Base-by-base conservation (phyloP, 495 filamentous ascomycete genomes). In the Umbilicaria muhlenbergii region DNA sequence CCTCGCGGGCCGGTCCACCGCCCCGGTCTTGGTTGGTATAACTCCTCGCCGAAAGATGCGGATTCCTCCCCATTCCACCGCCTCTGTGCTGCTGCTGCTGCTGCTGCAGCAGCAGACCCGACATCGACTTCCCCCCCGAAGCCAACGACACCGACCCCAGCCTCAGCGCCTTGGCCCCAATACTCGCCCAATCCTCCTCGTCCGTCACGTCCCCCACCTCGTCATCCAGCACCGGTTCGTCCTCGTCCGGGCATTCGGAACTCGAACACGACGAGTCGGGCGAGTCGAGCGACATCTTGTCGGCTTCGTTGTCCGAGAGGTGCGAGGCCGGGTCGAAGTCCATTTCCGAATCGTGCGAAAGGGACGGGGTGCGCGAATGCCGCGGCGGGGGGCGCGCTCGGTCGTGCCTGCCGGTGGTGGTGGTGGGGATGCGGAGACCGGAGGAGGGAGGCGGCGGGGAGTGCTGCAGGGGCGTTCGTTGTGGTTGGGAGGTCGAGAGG, bases 261-360 rank as follows among this genome's bases (percentile, higher is more conserved):
- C 80, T 80, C 35, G 83, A 83, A 33, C 75, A 78, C 45, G 80
- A 81, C 32, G 72, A 73, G 39, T 83, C 86, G n/a, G n/a, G n/a
- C n/a, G n/a, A n/a, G 50, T 89, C 85, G 41, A 94, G 70, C 39
- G 88, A 95, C 88, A 95, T 95, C 66, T 86, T 89, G 63, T 96
- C 91, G 34, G 83, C 89, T 57, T 92, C 87, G 51, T 89, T 68
- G 59, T 91, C 83, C 50, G 61, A 58, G 39, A 57, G 57, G 34
- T 34, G 19, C 19, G 58, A 52, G 19, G 19, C 2, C 2, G 19
- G 19, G 43, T 63, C 58, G 48, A 64, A 78, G 58, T 72, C 72
- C 42, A 61, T 54, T 41, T 78, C 75, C 28, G 77, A 76, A 53
- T 73, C 73, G 48, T 85, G 78, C 16, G 82, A 83, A 55, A 86